These are phyloP conservation scores for Paramyrothecium sp. DNA, from an alignment of 2,329 filamentous ascomycete species.

Conservation along the genomic window DNA sequence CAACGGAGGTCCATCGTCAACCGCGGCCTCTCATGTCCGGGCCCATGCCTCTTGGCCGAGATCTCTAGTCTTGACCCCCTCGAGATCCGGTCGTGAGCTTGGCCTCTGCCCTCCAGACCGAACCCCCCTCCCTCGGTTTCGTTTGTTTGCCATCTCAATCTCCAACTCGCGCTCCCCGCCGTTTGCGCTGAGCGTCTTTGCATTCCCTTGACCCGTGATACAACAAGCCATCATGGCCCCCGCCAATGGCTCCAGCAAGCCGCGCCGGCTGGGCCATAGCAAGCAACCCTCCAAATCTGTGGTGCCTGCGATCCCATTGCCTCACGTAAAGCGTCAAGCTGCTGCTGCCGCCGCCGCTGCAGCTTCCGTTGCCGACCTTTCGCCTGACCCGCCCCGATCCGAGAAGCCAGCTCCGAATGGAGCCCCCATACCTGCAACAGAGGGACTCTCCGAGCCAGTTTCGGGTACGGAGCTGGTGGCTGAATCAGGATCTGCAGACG, in stretches of 20 bases:
- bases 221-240: slow-evolving; percentile 27
- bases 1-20: slow-evolving; percentile 1
- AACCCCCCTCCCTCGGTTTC: not conserved
- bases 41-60: slow-evolving; percentile 30
- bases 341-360: slow-evolving; percentile 28
- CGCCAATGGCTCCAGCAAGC: slow-evolving; percentile 27
- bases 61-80: slow-evolving; percentile 24
- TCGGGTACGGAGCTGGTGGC: not conserved
- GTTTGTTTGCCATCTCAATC: not conserved
- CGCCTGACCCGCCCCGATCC: not conserved
- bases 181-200: not conserved
- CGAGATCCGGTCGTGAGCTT: slow-evolving; percentile 21
- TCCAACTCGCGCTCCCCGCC: not conserved
- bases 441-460: not conserved
- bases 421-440: not conserved
- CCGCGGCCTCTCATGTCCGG: slow-evolving; percentile 17
- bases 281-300: slow-evolving; percentile 31
- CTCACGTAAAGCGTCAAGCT: slow-evolving; percentile 35
- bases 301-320: slow-evolving; percentile 36
- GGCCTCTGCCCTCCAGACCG: slow-evolving; percentile 13
- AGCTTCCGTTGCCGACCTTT: slow-evolving; percentile 6
- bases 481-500: not conserved
- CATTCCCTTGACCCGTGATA: not conserved
- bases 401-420: not conserved
- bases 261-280: slow-evolving; percentile 25